Conservation (phyloP, 139 green algal species). For the Chlorella vulgaris region DNA sequence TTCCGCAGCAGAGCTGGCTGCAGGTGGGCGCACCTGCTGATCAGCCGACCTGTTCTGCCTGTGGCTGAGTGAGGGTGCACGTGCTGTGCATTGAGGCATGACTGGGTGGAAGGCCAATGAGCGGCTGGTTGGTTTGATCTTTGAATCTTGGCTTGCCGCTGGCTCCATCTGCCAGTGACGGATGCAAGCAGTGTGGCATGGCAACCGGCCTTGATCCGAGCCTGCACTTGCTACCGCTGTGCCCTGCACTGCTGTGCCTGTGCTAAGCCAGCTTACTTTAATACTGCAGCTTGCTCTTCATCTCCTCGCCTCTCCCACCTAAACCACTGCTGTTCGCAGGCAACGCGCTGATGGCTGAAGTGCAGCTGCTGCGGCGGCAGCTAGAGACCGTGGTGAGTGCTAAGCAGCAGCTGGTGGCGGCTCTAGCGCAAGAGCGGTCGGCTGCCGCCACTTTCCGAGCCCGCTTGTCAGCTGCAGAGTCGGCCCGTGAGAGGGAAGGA, state of each 20-base stretch:
- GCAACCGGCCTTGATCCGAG: no score
- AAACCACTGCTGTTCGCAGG: background rate
- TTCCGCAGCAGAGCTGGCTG: background rate
- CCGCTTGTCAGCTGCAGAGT: background rate
- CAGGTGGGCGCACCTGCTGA: background rate
- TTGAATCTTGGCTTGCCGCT: no score
- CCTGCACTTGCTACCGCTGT: background rate
- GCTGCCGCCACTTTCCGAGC: background rate
- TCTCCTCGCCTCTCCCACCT: background rate
- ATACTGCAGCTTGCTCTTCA: background rate
- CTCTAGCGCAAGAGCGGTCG: background rate
- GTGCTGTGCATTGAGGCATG: no score
- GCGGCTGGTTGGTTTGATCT: no score
- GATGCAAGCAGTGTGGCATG: no score
- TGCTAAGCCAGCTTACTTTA: no score
- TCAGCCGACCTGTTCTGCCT: background rate
- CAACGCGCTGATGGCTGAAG: slow-evolving; percentile 17
- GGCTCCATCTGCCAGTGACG: no score
- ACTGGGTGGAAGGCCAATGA: no score
- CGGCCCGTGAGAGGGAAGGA: background rate
- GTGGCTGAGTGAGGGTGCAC: no score
- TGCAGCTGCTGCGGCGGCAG: slow-evolving; percentile 11
- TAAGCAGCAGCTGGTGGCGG: background rate
- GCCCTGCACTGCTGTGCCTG: background rate
- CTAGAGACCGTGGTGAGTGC: background rate